Evolutionary conservation across 2,329 filamentous ascomycete species (phyloP).

Genomic region (Proliferodiscus dingleyae): DNA sequence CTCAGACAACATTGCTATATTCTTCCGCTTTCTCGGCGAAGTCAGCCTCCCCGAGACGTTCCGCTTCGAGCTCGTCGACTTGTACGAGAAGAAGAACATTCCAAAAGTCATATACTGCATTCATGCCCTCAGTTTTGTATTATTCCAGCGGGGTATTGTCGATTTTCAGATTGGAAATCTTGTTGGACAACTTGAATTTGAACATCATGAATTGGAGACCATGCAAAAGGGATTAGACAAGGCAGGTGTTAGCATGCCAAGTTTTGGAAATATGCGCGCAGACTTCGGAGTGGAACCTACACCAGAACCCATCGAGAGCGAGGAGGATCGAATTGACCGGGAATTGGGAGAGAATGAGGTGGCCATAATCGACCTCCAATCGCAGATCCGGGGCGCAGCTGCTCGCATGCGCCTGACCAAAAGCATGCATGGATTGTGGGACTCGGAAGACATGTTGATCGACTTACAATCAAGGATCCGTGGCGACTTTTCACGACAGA

Average conservation of each 20-base stretch:
- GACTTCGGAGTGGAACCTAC: constrained; percentile 85
- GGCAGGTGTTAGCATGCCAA: constrained; percentile 91
- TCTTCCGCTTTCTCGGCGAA: constrained; percentile 90
- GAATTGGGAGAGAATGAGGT: constrained; percentile 74
- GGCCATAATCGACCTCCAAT: constrained; percentile 73
- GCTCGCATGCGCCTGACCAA: constrained; percentile 71
- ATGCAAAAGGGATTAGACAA: constrained; percentile 97
- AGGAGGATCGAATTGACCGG: constrained; percentile 80
- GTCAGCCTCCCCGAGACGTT: constrained; percentile 92
- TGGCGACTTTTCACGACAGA: constrained; percentile 80
- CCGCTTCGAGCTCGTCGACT: constrained; percentile 91
- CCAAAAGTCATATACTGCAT: constrained; percentile 99
- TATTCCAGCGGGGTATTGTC: constrained; percentile 91
- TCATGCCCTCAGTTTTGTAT: constrained; percentile 93
- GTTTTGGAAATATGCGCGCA: constrained; percentile 94
- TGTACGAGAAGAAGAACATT: constrained; percentile 99
- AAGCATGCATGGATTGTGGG: constrained; percentile 87
- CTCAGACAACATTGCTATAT: constrained; percentile 95
- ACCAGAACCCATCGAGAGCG: constrained; percentile 69
- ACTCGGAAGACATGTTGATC: constrained; percentile 69
- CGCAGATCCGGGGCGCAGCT: constrained; percentile 78
- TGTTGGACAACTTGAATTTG: constrained; percentile 93
- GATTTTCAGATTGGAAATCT: constrained; percentile 95
- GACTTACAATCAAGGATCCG: constrained; percentile 83
- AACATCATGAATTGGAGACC: constrained; percentile 93